Base-by-base conservation (phyloP, 2,329 filamentous ascomycete genomes). In the Drechslerella dactyloides region DNA sequence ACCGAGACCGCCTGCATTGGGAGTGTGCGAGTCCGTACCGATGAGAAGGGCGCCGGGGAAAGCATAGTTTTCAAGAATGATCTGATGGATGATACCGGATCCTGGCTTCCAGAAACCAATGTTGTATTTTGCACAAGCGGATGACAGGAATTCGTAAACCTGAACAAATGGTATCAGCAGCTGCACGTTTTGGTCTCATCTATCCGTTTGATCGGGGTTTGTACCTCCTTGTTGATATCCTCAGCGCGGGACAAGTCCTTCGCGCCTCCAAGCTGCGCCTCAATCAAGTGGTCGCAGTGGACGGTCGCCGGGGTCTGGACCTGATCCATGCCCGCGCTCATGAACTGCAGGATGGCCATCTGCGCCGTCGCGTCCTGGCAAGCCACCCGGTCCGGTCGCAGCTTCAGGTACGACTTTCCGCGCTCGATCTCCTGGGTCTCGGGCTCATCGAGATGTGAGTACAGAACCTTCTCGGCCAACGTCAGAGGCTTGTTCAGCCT, bases 341-440 rank as follows among this genome's bases (percentile, higher is more conserved):
- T 99, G 87, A 99, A 99, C 85, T 99, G 94, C 70, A 99, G 86
- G 77, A 99, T 96, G 75, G 94, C 94, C 94, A 99, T 99, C 86
- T 99, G 94, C 75, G 94, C 94, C 73, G 94, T 97, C 80, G 94
- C 94, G 86, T 99, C 94, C 85, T 99, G 94, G 86, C 94, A 97
- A 81, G 94, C 94, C 78, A 99, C 94, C 82, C 94, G 91, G 81
- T 99, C 94, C 68, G 94, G 94, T 76, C 94, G 90, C 77, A 99
- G 88, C 85, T 93, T 97, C 76, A 99, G 87, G 83, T 99, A 97
- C 73, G 93, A 97, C 78, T 87, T 87, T 79, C 94, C 94, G 81
- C 94, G 91, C 87, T 97, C 88, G 78, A 99, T 96, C 56, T 97
- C 93, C 82, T 97, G 93, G 77, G 88, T 89, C 79, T 97, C 90